Evolutionary conservation across 164 flowering plant genomes (phyloP).

Genomic region (Vitis amurensis): DNA sequence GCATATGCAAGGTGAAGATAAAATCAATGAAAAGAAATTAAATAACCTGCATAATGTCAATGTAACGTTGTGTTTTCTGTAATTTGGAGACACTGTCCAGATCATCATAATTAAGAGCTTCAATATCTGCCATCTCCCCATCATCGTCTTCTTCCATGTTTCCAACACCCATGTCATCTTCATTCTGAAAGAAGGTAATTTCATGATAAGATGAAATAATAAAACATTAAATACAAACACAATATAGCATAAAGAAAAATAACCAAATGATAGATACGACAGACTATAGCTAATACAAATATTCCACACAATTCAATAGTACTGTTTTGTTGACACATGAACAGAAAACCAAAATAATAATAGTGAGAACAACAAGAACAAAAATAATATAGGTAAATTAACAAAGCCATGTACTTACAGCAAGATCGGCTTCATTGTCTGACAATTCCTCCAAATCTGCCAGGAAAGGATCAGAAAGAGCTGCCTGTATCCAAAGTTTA

Average conservation of each 20-base stretch:
- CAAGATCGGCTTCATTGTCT: constrained; percentile 69
- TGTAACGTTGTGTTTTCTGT: constrained; percentile 80
- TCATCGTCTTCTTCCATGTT: constrained; percentile 84
- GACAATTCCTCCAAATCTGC: constrained; percentile 95
- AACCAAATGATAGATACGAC: background rate
- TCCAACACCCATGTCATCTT: constrained; percentile 49
- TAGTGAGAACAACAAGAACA: background rate
- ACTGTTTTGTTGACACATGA: background rate
- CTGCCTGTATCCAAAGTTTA: constrained; percentile 51
- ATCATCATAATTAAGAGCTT: constrained; percentile 83
- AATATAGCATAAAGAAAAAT: background rate
- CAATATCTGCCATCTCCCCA: constrained; percentile 75
- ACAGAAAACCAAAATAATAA: background rate
- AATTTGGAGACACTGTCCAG: constrained; percentile 89
- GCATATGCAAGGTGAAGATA: background rate
- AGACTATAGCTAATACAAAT: background rate
- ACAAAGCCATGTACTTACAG: constrained; percentile 40
- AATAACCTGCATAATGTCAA: constrained; percentile 80
- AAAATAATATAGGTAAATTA: background rate
- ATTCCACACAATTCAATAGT: background rate
- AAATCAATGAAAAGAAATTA: constrained; percentile 3
- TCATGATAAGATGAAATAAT: background rate
- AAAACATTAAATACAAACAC: background rate
- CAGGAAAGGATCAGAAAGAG: constrained; percentile 87
- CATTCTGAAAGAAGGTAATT: constrained; percentile 42